A percentile compares a stretch with the other conserved stretches of the same genome.
Conservation (phyloP, 1,284 basidiomycete genomes). For the Sanghuangporus sanghuang region DNA sequence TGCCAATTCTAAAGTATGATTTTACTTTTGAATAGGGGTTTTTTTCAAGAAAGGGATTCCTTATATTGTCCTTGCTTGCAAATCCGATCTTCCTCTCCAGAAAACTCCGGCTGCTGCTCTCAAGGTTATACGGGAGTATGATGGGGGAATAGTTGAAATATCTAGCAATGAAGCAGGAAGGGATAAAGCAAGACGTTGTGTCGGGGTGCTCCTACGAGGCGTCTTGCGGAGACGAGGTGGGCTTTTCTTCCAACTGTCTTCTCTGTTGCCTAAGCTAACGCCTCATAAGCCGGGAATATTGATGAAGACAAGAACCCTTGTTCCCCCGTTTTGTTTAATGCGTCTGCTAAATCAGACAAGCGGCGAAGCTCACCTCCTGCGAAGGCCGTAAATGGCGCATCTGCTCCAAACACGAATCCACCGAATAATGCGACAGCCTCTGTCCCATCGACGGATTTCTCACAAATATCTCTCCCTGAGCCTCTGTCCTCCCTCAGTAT, state of each 20-base stretch:
- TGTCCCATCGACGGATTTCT: neutral
- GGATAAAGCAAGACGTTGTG: conserved; percentile 15
- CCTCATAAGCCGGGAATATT: conserved; percentile 5
- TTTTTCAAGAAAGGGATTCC: conserved; percentile 53
- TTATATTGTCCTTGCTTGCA: conserved; percentile 67
- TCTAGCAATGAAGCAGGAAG: conserved; percentile 11
- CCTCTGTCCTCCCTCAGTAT: conserved; percentile 3
- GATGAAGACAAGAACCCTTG: conserved; percentile 11
- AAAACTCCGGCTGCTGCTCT: conserved; percentile 51
- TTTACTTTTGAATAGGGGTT: conserved; percentile 35
- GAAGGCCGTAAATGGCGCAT: neutral
- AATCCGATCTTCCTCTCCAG: conserved; percentile 55
- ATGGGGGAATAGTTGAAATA: conserved; percentile 25
- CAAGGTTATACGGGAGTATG: conserved; percentile 44
- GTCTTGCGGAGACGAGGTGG: conserved; percentile 10
- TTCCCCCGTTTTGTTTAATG: conserved; percentile 9
- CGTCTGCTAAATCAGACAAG: neutral
- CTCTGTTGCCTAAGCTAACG: neutral
- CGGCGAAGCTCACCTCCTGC: conserved; percentile 1
- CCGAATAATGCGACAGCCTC: conserved; percentile 3
- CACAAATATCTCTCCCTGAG: neutral
- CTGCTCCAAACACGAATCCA: neutral
- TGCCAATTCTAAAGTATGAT: conserved; percentile 14
- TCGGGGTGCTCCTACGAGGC: conserved; percentile 11
- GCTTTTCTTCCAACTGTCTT: neutral